phyloP scores from a whole-genome alignment of 2,329 filamentous ascomycete species.

The Tolypocladium guangdongense region DNA sequence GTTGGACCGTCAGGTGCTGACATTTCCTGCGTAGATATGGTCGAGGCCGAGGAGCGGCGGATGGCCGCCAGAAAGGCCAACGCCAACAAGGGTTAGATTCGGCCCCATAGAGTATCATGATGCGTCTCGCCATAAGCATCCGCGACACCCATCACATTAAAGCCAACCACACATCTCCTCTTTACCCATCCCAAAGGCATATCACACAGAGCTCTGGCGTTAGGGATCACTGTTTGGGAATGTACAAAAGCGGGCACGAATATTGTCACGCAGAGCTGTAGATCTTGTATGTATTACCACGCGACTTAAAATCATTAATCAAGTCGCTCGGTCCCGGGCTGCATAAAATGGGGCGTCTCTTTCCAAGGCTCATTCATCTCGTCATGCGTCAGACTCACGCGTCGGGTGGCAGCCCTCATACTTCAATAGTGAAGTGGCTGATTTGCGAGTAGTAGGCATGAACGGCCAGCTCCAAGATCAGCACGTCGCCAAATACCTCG shows the following conservation, averaged over 20 bases:
- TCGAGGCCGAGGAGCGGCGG: conserved; percentile 63
- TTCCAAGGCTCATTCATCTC: not conserved
- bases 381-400: not conserved
- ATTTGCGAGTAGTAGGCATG: conserved; percentile 66
- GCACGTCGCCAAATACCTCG: conserved; percentile 58
- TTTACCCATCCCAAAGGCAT: not conserved
- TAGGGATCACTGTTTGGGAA: not conserved
- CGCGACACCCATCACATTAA: not conserved
- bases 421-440: conserved; percentile 60
- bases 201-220: not conserved
- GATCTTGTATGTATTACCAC: not conserved
- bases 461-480: conserved; percentile 56
- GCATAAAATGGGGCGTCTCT: not conserved
- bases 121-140: not conserved
- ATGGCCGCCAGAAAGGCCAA: conserved; percentile 29
- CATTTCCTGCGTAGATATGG: conserved; percentile 51
- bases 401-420: conserved; percentile 23
- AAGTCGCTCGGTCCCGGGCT: not conserved
- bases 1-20: not conserved
- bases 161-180: not conserved
- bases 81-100: conserved; percentile 9
- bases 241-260: not conserved
- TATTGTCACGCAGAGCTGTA: not conserved
- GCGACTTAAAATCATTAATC: not conserved
- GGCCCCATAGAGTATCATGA: not conserved